phyloP scores from a whole-genome alignment of 2,329 filamentous ascomycete genomes.

The Hypoxylon sp. region DNA sequence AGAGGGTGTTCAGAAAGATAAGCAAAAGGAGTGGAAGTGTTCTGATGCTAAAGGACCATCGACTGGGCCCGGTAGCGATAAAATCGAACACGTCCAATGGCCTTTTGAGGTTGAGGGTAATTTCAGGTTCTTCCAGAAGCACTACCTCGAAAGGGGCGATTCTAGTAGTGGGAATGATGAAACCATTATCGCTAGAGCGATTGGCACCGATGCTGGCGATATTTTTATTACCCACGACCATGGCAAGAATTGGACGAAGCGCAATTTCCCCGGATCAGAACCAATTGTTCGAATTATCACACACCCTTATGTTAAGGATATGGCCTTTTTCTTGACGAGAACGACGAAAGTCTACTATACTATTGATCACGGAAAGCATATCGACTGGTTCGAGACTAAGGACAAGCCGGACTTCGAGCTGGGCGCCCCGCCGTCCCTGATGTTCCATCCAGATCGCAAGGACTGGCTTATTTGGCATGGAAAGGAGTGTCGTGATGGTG shows the following conservation, averaged over 20 bases:
- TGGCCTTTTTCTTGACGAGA: slow-evolving; percentile 85
- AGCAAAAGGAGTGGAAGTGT: slow-evolving; percentile 81
- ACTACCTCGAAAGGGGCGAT: slow-evolving; percentile 84
- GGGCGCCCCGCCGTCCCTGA: slow-evolving; percentile 60
- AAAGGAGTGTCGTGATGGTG: slow-evolving; percentile 69
- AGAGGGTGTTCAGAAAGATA: slow-evolving; percentile 73
- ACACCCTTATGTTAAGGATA: slow-evolving; percentile 84
- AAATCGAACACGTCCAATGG: slow-evolving; percentile 71
- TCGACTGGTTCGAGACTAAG: slow-evolving; percentile 79
- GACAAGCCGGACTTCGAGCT: slow-evolving; percentile 55
- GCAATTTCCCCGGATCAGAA: slow-evolving; percentile 73
- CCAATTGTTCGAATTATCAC: slow-evolving; percentile 78
- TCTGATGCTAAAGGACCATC: slow-evolving; percentile 66
- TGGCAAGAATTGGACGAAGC: slow-evolving; percentile 82
- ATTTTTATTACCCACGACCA: slow-evolving; percentile 85
- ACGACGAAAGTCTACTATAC: slow-evolving; percentile 79
- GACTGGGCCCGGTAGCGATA: slow-evolving; percentile 70
- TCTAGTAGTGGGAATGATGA: slow-evolving; percentile 76
- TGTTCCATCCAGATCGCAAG: slow-evolving; percentile 86
- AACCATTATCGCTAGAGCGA: slow-evolving; percentile 70
- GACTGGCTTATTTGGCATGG: slow-evolving; percentile 96
- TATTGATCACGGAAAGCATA: slow-evolving; percentile 78
- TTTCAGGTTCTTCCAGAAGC: slow-evolving; percentile 63
- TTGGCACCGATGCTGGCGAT: slow-evolving; percentile 65
- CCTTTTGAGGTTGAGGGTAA: slow-evolving; percentile 75